Percentiles rank a stretch among this genome's conserved stretches.
Evolutionary conservation across 192 early-diverging fungal genomes (phyloP).

Genomic region (Martensiomyces pterosporus): DNA sequence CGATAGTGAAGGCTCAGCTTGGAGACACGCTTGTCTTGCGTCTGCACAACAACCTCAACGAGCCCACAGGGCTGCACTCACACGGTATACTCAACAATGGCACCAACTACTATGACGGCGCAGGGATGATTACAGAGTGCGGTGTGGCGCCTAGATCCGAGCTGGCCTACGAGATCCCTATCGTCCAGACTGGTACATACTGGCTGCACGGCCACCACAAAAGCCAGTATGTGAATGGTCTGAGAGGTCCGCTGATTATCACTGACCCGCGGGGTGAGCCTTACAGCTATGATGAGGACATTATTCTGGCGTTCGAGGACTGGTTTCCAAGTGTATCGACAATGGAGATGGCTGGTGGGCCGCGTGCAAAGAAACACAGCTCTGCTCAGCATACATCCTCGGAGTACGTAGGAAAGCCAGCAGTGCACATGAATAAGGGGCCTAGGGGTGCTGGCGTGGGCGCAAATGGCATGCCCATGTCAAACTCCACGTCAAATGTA

Average conservation of each 20-base stretch:
- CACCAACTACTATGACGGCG: slow-evolving; percentile 66
- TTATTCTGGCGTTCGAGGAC: slow-evolving; percentile 61
- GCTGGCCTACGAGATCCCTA: slow-evolving; percentile 65
- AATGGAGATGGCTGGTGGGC: slow-evolving; percentile 1
- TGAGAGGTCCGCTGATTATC: slow-evolving; percentile 67
- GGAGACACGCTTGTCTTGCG: slow-evolving; percentile 33
- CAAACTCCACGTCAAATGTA: not conserved
- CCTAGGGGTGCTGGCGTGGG: not conserved
- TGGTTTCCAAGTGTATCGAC: slow-evolving; percentile 54
- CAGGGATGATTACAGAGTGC: slow-evolving; percentile 67
- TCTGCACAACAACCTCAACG: slow-evolving; percentile 52
- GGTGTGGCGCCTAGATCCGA: slow-evolving; percentile 57
- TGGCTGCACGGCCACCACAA: slow-evolving; percentile 74
- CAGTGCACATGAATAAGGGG: not conserved
- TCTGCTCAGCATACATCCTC: not conserved
- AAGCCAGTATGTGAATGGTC: slow-evolving; percentile 75
- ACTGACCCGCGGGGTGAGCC: slow-evolving; percentile 52
- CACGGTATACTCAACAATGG: slow-evolving; percentile 79
- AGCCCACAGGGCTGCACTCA: slow-evolving; percentile 61
- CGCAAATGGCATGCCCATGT: not conserved
- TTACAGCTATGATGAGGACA: slow-evolving; percentile 66
- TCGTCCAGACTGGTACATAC: slow-evolving; percentile 72
- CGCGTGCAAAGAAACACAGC: not conserved
- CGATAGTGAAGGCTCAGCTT: slow-evolving; percentile 7
- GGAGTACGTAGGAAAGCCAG: no score